Evolutionary conservation across 1,139 yeast species (phyloP).

Genomic region (Candida sp.): DNA sequence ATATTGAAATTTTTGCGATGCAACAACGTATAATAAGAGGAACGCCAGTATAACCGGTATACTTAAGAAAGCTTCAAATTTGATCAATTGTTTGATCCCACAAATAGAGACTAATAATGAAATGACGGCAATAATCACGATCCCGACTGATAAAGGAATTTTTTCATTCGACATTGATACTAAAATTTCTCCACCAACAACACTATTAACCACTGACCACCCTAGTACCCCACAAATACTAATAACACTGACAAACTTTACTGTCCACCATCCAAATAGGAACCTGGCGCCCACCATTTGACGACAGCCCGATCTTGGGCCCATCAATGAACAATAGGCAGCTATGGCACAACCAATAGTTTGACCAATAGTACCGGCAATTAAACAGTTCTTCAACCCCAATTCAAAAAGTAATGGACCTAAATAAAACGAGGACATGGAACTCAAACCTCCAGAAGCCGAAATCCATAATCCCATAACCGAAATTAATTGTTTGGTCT

Average conservation of each 20-base stretch:
- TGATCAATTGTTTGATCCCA: slow-evolving; percentile 50
- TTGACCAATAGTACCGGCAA: slow-evolving; percentile 60
- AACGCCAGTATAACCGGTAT: slow-evolving; percentile 69
- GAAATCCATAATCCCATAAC: slow-evolving; percentile 80
- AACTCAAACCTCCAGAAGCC: slow-evolving; percentile 81
- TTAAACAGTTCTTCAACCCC: slow-evolving; percentile 59
- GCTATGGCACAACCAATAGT: slow-evolving; percentile 71
- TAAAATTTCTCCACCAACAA: slow-evolving; percentile 35
- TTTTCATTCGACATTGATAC: slow-evolving; percentile 20
- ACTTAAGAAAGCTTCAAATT: slow-evolving; percentile 68
- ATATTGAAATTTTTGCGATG: slow-evolving; percentile 50
- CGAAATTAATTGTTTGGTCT: slow-evolving; percentile 46
- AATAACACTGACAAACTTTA: slow-evolving; percentile 29
- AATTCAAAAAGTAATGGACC: slow-evolving; percentile 71
- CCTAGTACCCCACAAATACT: slow-evolving; percentile 37
- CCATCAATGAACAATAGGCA: slow-evolving; percentile 43
- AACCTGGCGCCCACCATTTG: slow-evolving; percentile 40
- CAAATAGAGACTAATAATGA: slow-evolving; percentile 30
- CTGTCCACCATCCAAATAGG: slow-evolving; percentile 39
- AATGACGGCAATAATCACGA: slow-evolving; percentile 24
- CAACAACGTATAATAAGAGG: slow-evolving; percentile 62
- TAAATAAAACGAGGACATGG: slow-evolving; percentile 76
- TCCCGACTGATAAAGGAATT: slow-evolving; percentile 26
- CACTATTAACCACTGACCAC: slow-evolving; percentile 41
- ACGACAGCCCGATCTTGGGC: slow-evolving; percentile 39